Conservation (phyloP, 2,329 filamentous ascomycete genomes). For the Stemphylium vesicarium region DNA sequence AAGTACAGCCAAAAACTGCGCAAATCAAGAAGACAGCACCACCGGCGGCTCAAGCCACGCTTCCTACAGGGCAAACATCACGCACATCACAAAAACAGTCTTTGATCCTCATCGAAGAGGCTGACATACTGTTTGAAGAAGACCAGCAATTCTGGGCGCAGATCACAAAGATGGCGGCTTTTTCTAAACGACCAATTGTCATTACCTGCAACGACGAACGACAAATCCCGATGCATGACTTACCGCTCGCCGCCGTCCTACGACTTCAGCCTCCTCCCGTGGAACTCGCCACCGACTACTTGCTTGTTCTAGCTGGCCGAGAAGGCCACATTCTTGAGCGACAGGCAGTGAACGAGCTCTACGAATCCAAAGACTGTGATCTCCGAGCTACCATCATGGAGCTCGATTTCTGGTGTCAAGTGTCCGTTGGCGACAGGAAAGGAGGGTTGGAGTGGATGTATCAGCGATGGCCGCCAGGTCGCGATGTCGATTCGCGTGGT, state of each 20-base stretch:
- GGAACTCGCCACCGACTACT: constrained; percentile 76
- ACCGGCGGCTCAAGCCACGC: constrained; percentile 27
- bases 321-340: constrained; percentile 84
- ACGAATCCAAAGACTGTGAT: constrained; percentile 71
- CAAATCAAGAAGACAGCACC: constrained; percentile 22
- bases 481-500: constrained; percentile 71
- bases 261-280: constrained; percentile 71
- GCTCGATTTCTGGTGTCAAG: constrained; percentile 96
- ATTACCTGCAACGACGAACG: constrained; percentile 94
- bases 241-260: constrained; percentile 86
- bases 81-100: constrained; percentile 79
- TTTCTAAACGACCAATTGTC: constrained; percentile 90
- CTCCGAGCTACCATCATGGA: constrained; percentile 82
- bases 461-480: constrained; percentile 74
- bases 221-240: constrained; percentile 74
- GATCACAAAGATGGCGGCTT: constrained; percentile 75
- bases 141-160: constrained; percentile 95
- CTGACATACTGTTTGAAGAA: constrained; percentile 91
- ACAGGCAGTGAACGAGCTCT: constrained; percentile 71
- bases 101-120: constrained; percentile 90
- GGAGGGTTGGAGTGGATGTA: constrained; percentile 91
- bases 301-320: constrained; percentile 81
- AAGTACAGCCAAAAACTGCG: constrained; percentile 21
- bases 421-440: constrained; percentile 87
- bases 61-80: constrained; percentile 39